Conservation (phyloP, 2,329 filamentous ascomycete species). For the Aspergillus fructus region DNA sequence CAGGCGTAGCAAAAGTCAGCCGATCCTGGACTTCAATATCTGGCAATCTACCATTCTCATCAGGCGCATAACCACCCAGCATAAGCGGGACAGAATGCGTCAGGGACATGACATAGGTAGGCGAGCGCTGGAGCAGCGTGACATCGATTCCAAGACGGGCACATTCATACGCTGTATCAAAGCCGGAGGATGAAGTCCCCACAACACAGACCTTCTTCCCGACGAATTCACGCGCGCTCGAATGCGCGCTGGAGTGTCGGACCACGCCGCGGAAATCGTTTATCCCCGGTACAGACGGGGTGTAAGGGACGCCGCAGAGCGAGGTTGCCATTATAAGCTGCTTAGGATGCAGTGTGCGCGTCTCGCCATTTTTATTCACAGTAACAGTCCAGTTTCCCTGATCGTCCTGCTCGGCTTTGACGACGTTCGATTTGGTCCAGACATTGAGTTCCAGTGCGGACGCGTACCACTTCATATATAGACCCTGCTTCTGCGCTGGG, state of each 20-base stretch:
- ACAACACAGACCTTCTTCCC: conserved; percentile 31
- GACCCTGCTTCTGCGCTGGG: conserved; percentile 29
- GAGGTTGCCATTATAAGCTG: conserved; percentile 28
- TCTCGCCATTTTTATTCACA: conserved; percentile 21
- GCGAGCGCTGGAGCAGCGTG: conserved; percentile 30
- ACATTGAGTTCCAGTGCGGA: conserved; percentile 26
- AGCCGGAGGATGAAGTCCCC: conserved; percentile 30
- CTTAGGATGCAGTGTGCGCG: conserved; percentile 23
- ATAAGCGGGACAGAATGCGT: conserved; percentile 22
- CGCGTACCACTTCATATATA: conserved; percentile 31
- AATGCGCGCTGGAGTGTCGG: conserved; percentile 24
- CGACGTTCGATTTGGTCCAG: conserved; percentile 25
- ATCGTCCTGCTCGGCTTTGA: conserved; percentile 21
- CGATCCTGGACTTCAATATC: not conserved
- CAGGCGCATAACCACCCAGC: conserved; percentile 24
- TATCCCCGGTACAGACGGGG: conserved; percentile 33
- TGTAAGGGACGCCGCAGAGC: conserved; percentile 25
- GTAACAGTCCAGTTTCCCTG: conserved; percentile 20
- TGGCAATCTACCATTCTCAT: not conserved
- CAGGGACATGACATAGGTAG: conserved; percentile 34
- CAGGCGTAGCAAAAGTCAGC: conserved; percentile 1
- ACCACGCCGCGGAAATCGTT: conserved; percentile 22
- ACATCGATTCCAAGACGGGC: conserved; percentile 26
- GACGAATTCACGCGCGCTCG: conserved; percentile 24
- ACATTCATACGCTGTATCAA: conserved; percentile 29